These are phyloP conservation scores for Saccharomycopsis synnaedendra DNA, from an alignment of 805 yeast species.

Conservation along the genomic window DNA sequence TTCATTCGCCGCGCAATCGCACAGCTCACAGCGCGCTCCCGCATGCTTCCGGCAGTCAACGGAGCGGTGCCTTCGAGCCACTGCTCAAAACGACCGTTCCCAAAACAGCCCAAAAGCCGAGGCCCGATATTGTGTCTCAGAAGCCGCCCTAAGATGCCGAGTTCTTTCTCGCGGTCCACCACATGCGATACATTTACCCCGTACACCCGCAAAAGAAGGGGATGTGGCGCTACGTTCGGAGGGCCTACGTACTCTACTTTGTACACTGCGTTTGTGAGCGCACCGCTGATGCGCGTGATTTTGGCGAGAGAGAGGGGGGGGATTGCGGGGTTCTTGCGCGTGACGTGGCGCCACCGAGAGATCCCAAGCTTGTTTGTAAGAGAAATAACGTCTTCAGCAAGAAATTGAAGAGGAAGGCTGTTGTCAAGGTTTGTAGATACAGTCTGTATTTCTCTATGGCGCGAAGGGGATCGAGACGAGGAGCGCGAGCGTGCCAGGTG, in stretches of 20 bases:
- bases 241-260: conserved; percentile 38
- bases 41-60: conserved; percentile 58
- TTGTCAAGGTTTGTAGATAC: conserved; percentile 59
- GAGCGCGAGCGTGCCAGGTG: conserved; percentile 25
- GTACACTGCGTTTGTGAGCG: conserved; percentile 85
- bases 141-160: conserved; percentile 59
- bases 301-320: conserved; percentile 29
- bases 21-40: conserved; percentile 64
- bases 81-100: conserved; percentile 92
- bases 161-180: conserved; percentile 77
- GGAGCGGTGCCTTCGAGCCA: conserved; percentile 76
- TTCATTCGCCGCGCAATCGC: conserved; percentile 95
- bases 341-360: conserved; percentile 66
- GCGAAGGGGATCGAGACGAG: conserved; percentile 26
- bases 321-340: conserved; percentile 23
- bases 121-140: conserved; percentile 82
- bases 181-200: conserved; percentile 81
- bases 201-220: conserved; percentile 67
- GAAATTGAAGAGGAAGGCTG: conserved; percentile 69
- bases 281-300: conserved; percentile 73
- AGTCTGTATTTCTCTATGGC: conserved; percentile 26
- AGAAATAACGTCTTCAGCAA: conserved; percentile 68
- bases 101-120: conserved; percentile 73
- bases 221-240: conserved; percentile 30
- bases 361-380: conserved; percentile 45